These are phyloP conservation scores for Amyloporia xantha DNA, from an alignment of 768 basidiomycete species.

Conservation along the genomic window DNA sequence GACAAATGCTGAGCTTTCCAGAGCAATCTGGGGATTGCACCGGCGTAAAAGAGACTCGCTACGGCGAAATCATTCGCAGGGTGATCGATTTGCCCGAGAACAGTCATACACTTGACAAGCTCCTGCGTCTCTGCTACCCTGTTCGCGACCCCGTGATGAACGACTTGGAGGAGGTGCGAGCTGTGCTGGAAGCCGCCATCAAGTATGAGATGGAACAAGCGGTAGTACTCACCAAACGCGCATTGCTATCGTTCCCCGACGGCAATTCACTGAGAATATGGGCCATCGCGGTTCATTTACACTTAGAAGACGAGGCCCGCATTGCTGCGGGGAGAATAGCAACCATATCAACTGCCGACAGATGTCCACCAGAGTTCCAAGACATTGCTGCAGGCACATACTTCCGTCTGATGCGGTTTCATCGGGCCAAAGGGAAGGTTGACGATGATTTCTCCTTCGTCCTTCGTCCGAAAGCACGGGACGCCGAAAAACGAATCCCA, in stretches of 20 bases:
- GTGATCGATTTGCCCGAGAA: not conserved
- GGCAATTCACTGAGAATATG: not conserved
- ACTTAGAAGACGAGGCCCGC: not conserved
- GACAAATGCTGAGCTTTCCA: slow-evolving; percentile 47
- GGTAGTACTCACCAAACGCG: not conserved
- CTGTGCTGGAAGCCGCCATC: slow-evolving; percentile 11
- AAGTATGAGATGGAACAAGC: slow-evolving; percentile 15
- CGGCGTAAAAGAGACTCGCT: slow-evolving; percentile 1
- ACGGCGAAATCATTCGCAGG: too few relatives aligned
- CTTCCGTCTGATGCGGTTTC: slow-evolving; percentile 6
- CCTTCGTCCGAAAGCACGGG: not conserved
- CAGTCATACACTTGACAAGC: not conserved
- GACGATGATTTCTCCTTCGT: not conserved
- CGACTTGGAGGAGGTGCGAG: slow-evolving; percentile 6
- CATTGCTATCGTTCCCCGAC: not conserved
- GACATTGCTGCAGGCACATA: slow-evolving; percentile 5
- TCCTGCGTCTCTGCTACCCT: slow-evolving; percentile 17
- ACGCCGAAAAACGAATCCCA: not conserved
- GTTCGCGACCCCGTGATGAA: slow-evolving; percentile 6
- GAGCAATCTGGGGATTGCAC: slow-evolving; percentile 16
- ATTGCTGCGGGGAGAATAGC: not conserved
- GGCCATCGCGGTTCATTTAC: slow-evolving; percentile 1
- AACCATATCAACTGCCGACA: not conserved
- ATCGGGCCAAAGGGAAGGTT: not conserved
- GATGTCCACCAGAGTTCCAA: slow-evolving; percentile 4